Evolutionary conservation across 1,139 yeast species (phyloP).

Genomic region (Pichia sorboxylosa): DNA sequence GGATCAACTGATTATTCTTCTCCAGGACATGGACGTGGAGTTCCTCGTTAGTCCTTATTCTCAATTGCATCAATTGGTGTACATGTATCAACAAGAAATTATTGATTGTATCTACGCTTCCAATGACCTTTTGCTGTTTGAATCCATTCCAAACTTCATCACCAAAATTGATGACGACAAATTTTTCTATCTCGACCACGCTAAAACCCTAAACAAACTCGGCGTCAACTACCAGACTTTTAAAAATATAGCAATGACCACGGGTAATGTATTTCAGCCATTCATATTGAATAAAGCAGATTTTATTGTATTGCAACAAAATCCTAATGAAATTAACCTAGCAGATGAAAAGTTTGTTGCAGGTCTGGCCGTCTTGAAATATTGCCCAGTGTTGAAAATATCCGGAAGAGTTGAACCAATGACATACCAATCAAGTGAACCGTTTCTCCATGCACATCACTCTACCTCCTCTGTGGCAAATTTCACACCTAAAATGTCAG

Average conservation of each 20-base stretch:
- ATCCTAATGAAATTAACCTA: background rate
- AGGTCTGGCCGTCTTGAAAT: slow-evolving; percentile 41
- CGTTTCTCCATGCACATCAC: slow-evolving; percentile 10
- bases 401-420: slow-evolving; percentile 60
- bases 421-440: slow-evolving; percentile 18
- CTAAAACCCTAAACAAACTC: slow-evolving; percentile 49
- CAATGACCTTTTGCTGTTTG: slow-evolving; percentile 58
- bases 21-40: slow-evolving; percentile 47
- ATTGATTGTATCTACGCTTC: slow-evolving; percentile 81
- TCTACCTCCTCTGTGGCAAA: background rate
- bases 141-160: slow-evolving; percentile 57
- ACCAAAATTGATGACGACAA: slow-evolving; percentile 49
- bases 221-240: slow-evolving; percentile 53
- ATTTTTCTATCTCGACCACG: slow-evolving; percentile 56
- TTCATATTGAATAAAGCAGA: slow-evolving; percentile 10
- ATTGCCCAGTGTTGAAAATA: slow-evolving; percentile 58
- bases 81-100: slow-evolving; percentile 39
- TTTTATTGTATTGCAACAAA: background rate
- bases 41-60: slow-evolving; percentile 76
- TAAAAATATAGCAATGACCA: slow-evolving; percentile 61
- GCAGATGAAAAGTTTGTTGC: slow-evolving; percentile 27
- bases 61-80: slow-evolving; percentile 73
- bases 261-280: slow-evolving; percentile 73
- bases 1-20: slow-evolving; percentile 44
- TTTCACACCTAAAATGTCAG: background rate